Base-by-base conservation (phyloP, 139 green algal species). In the Chlamydomonas sp. region DNA sequence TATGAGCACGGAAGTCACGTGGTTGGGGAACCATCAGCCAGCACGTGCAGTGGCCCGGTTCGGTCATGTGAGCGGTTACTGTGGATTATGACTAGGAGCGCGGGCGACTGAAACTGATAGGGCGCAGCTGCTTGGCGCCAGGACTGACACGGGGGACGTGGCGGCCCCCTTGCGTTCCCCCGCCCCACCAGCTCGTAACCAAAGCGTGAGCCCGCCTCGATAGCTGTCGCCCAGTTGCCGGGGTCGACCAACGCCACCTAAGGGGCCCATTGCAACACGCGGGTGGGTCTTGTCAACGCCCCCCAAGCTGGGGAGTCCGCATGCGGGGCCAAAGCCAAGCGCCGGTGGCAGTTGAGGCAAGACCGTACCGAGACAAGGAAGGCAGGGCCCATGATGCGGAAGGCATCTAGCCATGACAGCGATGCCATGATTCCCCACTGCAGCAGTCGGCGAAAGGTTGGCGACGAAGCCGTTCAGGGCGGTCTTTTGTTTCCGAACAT, bases 161-260 rank as follows among this genome's bases (percentile, higher is more conserved):
- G 64, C 4, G 31, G 67, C 64, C 18, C 9, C 76, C 20, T 67
- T 7, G 14, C 76, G 8, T 12, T 14, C 9, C 58, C 49, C 18
- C 4, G 15, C 17, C 88, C 7, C 80, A 94, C 92, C 82, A 95
- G 91, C 74, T 93, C 82, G 63, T 95, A 95, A 0, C 93, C 93
- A 62, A 95, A 95, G 3, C 90, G 76, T 10, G 84, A 91, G 58
- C 93, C 93, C 14, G 87, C 92, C 79, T 95, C 93, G 16, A 95
- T 95, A 2, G 92, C 90, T 63, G 92, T 95, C 6, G 93, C 93
- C 93, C 93, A 95, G 79, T 95, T 95, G 63, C 93, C 93, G n/a
- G 93, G 93, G 72, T 95, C 93, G 58, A 95, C 75, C 83, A 95
- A 94, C 0, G 91, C 91, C 63, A 95, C 93, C 90, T 84, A n/a